Conservation (phyloP, 2,329 filamentous ascomycete genomes). For the Harringtonia aguacate region DNA sequence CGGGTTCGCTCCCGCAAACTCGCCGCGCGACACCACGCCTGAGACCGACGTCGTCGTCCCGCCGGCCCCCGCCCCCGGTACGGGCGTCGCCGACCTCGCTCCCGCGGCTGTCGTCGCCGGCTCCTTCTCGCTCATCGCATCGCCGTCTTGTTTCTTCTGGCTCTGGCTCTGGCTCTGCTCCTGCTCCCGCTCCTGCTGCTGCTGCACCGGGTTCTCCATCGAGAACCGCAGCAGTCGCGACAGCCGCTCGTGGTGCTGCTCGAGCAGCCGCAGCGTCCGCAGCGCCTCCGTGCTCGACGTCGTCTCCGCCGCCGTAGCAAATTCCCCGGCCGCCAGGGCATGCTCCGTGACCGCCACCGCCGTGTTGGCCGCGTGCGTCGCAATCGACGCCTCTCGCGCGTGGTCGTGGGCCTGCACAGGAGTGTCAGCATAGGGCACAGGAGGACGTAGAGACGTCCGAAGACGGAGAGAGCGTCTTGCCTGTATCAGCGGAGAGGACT, state of each 20-base stretch:
- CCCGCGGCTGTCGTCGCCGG: conserved; percentile 3
- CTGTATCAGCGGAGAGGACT: conserved; percentile 3
- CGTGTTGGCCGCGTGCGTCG: conserved; percentile 63
- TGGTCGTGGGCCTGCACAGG: conserved; percentile 67
- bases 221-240: conserved; percentile 71
- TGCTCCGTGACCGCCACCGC: conserved; percentile 81
- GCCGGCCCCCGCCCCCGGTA: not conserved
- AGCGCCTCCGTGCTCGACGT: conserved; percentile 64
- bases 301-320: conserved; percentile 66
- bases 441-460: no score
- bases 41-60: conserved; percentile 8
- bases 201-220: conserved; percentile 36
- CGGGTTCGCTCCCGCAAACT: conserved; percentile 4
- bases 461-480: no score
- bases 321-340: conserved; percentile 77
- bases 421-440: not conserved
- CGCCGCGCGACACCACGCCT: conserved; percentile 10
- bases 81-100: not conserved
- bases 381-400: conserved; percentile 70
- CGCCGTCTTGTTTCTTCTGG: no score
- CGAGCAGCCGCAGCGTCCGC: conserved; percentile 73
- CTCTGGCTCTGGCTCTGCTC: not conserved
- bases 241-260: conserved; percentile 77
- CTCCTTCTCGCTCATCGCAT: not conserved
- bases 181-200: conserved; percentile 3